phyloP scores from a whole-genome alignment of 2,329 filamentous ascomycete genomes.

The Hymenoscyphus scutula region DNA sequence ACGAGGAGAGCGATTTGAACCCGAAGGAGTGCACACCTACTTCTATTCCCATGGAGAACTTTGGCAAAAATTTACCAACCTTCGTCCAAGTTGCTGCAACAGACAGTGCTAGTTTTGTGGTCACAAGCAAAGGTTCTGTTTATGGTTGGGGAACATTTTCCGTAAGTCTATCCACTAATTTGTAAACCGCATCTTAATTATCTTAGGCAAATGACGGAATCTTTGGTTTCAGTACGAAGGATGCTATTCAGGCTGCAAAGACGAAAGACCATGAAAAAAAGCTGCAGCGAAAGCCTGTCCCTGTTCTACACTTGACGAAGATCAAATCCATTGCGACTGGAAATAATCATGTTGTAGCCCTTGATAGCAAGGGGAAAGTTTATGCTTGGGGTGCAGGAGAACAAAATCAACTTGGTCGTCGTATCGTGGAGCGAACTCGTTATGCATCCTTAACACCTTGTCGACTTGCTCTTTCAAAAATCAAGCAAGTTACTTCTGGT shows the following conservation, averaged over 20 bases:
- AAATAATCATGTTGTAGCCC: slow-evolving; percentile 57
- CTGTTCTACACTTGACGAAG: slow-evolving; percentile 57
- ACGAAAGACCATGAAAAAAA: slow-evolving; percentile 10
- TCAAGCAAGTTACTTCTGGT: slow-evolving; percentile 51
- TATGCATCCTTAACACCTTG: slow-evolving; percentile 30
- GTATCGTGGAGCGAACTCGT: slow-evolving; percentile 32
- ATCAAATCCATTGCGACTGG: slow-evolving; percentile 53
- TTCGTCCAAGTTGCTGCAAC: slow-evolving; percentile 66
- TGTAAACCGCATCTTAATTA: slow-evolving; percentile 21
- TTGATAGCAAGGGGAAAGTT: slow-evolving; percentile 57
- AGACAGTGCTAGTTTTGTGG: slow-evolving; percentile 72
- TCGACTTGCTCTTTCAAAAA: slow-evolving; percentile 35
- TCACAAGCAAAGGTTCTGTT: slow-evolving; percentile 72
- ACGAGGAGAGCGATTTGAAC: slow-evolving; percentile 58
- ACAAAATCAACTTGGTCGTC: slow-evolving; percentile 65
- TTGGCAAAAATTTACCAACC: slow-evolving; percentile 54
- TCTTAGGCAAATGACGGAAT: slow-evolving; percentile 60
- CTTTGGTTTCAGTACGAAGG: slow-evolving; percentile 47
- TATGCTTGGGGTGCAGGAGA: slow-evolving; percentile 65
- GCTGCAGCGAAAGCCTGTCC: slow-evolving; percentile 37
- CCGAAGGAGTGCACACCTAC: slow-evolving; percentile 58
- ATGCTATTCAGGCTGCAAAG: slow-evolving; percentile 28
- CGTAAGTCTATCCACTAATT: slow-evolving; percentile 41
- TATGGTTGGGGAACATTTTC: slow-evolving; percentile 86
- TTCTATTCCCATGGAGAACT: slow-evolving; percentile 39